Conservation (phyloP, 73 alveolate species). For the Tetrahymena malaccensis region DNA sequence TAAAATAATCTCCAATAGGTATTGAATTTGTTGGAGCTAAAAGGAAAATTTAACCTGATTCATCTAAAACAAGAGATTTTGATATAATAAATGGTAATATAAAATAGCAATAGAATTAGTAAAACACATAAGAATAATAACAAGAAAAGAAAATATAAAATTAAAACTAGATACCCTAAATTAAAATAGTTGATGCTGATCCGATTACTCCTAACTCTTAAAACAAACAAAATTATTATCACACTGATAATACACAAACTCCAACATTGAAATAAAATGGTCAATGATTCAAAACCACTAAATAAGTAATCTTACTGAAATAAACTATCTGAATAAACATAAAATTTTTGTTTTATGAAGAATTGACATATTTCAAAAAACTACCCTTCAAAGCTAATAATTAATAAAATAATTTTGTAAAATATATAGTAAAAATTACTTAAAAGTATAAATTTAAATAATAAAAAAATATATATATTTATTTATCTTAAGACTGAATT, state of each 20-base stretch:
- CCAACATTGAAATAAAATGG: background rate
- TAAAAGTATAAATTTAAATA: too few species aligned
- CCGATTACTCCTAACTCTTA: background rate
- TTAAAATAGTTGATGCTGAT: background rate
- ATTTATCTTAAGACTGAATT: too few species aligned
- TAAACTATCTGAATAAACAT: too few species aligned
- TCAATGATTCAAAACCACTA: background rate
- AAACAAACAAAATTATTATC: background rate
- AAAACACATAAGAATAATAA: background rate
- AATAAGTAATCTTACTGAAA: too few species aligned
- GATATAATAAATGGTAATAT: background rate
- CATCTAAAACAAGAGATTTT: background rate
- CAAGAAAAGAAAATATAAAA: background rate
- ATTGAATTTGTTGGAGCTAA: background rate
- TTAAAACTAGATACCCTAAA: background rate
- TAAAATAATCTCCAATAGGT: background rate
- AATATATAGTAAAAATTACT: too few species aligned
- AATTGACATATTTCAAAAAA: too few species aligned
- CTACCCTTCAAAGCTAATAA: too few species aligned
- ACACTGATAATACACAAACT: background rate
- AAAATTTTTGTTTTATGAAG: too few species aligned
- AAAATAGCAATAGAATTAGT: background rate
- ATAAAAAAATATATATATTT: too few species aligned
- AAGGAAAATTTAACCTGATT: background rate
- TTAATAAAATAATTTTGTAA: too few species aligned